Base-by-base conservation (phyloP, 352 stramenopile species). In the Globisporangium nagaii region DNA sequence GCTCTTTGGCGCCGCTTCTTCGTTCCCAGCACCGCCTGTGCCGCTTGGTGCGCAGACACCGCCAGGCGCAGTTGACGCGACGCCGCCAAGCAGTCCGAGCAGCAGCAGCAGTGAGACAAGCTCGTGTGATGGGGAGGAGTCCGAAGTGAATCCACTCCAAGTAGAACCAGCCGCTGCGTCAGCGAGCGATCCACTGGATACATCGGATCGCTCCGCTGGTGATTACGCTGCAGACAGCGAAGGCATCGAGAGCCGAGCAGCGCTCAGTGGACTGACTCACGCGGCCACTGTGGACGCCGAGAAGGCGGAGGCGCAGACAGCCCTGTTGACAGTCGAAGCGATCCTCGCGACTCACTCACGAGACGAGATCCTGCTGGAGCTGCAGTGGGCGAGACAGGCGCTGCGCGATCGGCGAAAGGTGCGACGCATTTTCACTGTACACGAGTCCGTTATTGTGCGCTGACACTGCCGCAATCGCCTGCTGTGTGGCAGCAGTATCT, bases 321-420 rank as follows among this genome's bases (percentile, higher is more conserved):
- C 28, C 0, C 1, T 42, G 12, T 56, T 55, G 40, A 41, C 55
- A 3, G 63, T 79, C 19, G 64, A 77, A 25, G 42, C 60, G 35
- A 80, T 88, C 44, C 54, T 88, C 1, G 57, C 60, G 34, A 79
- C 70, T 13, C 62, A 84, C 63, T 69, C 74, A 22, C 70, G 67
- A 39, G 63, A 60, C 0, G 77, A 84, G 45, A 75, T 86, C n/a
- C 34, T 66, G 25, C 49, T 72, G 19, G 77, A 88, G 62, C 62
- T 88, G n/a, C 45, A 72, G 53, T 88, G 74, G 75, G 60, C 70
- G 30, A 58, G 58, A 17, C 64, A 79, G 31, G 73, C 75, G 24
- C 56, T 86, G 32, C 63, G 62, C 22, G 66, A 85, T 19, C 65
- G 75, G 17, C 56, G 73, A 65, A 76, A 75, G 62, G 70, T 80